These are phyloP conservation scores for Apiotrichum akiyoshidainum DNA, from an alignment of 1,284 basidiomycete species.

Conservation along the genomic window DNA sequence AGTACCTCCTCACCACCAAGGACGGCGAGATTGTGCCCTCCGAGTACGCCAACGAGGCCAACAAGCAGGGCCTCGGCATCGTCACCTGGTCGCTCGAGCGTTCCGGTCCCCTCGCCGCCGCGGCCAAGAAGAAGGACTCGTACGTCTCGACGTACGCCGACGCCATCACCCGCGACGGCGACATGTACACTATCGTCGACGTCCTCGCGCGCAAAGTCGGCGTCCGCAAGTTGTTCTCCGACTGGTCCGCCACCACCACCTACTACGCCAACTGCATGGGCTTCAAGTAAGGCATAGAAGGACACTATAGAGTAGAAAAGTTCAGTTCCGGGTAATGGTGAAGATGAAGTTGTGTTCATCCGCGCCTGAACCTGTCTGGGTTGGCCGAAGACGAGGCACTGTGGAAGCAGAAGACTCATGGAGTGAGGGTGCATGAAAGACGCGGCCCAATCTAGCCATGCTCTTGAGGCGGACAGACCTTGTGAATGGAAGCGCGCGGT, in stretches of 20 bases:
- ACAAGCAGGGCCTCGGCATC: constrained; percentile 16
- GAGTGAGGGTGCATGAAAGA: too few relatives aligned
- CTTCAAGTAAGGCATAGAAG: not conserved
- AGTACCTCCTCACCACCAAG: constrained; percentile 14
- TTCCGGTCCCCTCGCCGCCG: constrained; percentile 11
- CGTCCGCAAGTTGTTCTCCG: constrained; percentile 20
- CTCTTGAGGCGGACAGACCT: too few relatives aligned
- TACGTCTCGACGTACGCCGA: constrained; percentile 14
- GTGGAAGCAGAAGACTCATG: too few relatives aligned
- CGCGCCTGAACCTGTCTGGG: too few relatives aligned
- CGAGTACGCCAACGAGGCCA: constrained; percentile 19
- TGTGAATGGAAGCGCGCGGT: too few relatives aligned
- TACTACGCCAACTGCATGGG: constrained; percentile 26
- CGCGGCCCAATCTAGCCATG: too few relatives aligned
- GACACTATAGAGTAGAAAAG: not conserved
- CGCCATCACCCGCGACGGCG: constrained; percentile 18
- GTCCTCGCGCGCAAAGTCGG: constrained; percentile 17
- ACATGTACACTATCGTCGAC: constrained; percentile 19
- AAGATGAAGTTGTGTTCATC: too few relatives aligned
- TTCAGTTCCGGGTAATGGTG: too few relatives aligned
- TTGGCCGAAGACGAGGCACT: too few relatives aligned
- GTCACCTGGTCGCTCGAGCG: constrained; percentile 25
- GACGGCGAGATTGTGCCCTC: constrained; percentile 19
- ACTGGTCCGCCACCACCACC: constrained; percentile 22
- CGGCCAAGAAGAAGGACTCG: constrained; percentile 10